phyloP scores from a whole-genome alignment of 169 alveolate genomes.

The Cryptosporidium ubiquitum region DNA sequence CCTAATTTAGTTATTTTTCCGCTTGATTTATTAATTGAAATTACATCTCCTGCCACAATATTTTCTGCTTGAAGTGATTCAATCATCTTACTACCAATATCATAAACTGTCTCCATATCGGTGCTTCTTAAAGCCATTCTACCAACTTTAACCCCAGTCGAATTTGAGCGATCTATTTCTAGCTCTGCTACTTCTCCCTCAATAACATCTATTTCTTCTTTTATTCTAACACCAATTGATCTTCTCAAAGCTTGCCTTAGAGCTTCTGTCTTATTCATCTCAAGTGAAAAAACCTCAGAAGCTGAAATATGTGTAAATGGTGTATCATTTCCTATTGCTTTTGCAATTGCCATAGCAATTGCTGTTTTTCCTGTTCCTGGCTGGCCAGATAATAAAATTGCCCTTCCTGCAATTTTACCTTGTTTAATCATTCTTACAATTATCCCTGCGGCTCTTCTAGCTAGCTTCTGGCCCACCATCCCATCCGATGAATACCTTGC shows the following conservation, averaged over 20 bases:
- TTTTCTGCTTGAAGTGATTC: slow-evolving; percentile 88
- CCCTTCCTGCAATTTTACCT: slow-evolving; percentile 98
- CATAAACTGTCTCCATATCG: slow-evolving; percentile 98
- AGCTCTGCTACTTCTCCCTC: slow-evolving; percentile 99
- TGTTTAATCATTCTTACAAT: slow-evolving; percentile 95
- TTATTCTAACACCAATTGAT: slow-evolving; percentile 97
- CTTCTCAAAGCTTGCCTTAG: slow-evolving; percentile 96
- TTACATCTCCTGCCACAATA: slow-evolving; percentile 92
- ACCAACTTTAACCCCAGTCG: slow-evolving; percentile 90
- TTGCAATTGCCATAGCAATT: slow-evolving; percentile 99
- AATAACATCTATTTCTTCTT: slow-evolving; percentile 98
- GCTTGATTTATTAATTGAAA: slow-evolving; percentile 96
- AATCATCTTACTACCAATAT: slow-evolving; percentile 95
- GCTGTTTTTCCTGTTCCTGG: slow-evolving; percentile 99
- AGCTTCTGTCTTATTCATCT: slow-evolving; percentile 97
- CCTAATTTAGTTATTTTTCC: slow-evolving; percentile 97
- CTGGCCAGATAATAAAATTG: slow-evolving; percentile 97
- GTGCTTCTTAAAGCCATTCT: slow-evolving; percentile 97
- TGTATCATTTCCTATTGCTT: slow-evolving; percentile 95
- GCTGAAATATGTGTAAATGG: slow-evolving; percentile 99
- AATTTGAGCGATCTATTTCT: slow-evolving; percentile 93
- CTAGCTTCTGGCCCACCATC: slow-evolving; percentile 94
- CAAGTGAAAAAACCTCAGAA: slow-evolving; percentile 97
- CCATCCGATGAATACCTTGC: slow-evolving; percentile 95
- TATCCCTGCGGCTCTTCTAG: slow-evolving; percentile 95